These are phyloP conservation scores for Macrophomina phaseolina DNA, from an alignment of 2,329 filamentous ascomycete species.

Conservation along the genomic window DNA sequence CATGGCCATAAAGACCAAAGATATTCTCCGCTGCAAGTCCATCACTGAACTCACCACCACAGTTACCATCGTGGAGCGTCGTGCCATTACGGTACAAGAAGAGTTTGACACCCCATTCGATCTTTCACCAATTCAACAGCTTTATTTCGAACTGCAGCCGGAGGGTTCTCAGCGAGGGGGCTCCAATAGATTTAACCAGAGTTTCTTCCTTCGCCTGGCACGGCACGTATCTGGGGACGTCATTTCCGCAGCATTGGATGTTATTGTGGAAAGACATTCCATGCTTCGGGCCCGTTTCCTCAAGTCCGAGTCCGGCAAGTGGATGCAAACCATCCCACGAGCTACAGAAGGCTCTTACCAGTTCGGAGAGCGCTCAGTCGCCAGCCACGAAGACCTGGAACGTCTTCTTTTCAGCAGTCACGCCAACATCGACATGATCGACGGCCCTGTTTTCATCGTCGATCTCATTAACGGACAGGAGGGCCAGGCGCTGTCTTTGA, in stretches of 20 bases:
- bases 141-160: constrained; percentile 41
- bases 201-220: constrained; percentile 40
- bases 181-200: constrained; percentile 43
- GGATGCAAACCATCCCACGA: constrained; percentile 38
- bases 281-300: constrained; percentile 42
- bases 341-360: constrained; percentile 5
- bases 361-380: constrained; percentile 2
- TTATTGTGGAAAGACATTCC: constrained; percentile 39
- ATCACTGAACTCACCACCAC: constrained; percentile 11
- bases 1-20: constrained; percentile 10
- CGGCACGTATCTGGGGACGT: constrained; percentile 35
- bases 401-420: constrained; percentile 1
- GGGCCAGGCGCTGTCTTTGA: constrained; percentile 1
- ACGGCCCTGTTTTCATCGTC: constrained; percentile 15
- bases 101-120: constrained; percentile 40
- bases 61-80: not conserved
- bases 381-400: not conserved
- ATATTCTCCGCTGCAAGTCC: constrained; percentile 11
- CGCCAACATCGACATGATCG: constrained; percentile 10
- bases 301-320: constrained; percentile 33
- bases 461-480: constrained; percentile 10
- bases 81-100: constrained; percentile 29
- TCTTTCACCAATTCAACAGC: constrained; percentile 40
- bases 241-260: constrained; percentile 36
- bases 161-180: constrained; percentile 30